Evolutionary conservation across 352 stramenopile genomes (phyloP).

Genomic region (Globisporangium mamillatum): DNA sequence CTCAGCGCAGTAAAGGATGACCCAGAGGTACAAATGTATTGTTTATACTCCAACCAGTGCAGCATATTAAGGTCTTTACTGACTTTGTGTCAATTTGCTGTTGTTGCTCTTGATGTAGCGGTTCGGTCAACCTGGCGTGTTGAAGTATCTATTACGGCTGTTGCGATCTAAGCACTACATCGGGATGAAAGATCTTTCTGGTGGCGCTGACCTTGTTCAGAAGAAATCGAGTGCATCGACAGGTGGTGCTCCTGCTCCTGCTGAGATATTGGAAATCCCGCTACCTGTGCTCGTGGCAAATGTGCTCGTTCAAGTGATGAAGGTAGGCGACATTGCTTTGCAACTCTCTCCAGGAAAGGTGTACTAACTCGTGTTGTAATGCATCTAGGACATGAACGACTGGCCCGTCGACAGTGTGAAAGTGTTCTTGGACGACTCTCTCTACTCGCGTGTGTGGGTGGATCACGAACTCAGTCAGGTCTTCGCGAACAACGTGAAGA

Average conservation of each 20-base stretch:
- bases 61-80: neutral
- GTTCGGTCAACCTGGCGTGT: constrained; percentile 49
- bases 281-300: constrained; percentile 76
- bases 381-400: constrained; percentile 32
- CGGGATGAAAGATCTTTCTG: constrained; percentile 35
- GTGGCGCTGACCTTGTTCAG: neutral
- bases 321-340: constrained; percentile 25
- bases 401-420: constrained; percentile 85
- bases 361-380: neutral
- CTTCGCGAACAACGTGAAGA: constrained; percentile 83
- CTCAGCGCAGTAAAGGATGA: constrained; percentile 59
- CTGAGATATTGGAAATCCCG: constrained; percentile 48
- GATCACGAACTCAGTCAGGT: constrained; percentile 76
- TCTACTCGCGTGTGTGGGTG: constrained; percentile 79
- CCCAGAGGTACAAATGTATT: constrained; percentile 26
- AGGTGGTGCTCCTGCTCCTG: constrained; percentile 17
- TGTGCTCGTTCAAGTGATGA: constrained; percentile 62
- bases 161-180: constrained; percentile 82
- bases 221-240: constrained; percentile 31
- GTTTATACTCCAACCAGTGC: neutral
- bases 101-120: constrained; percentile 19
- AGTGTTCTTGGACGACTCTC: constrained; percentile 83
- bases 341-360: neutral
- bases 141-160: constrained; percentile 78
- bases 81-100: neutral